A percentile compares a stretch with the other conserved stretches of the same genome.
These are phyloP conservation scores for Penicillium hordei DNA, from an alignment of 2,329 filamentous ascomycete species.

Conservation along the genomic window DNA sequence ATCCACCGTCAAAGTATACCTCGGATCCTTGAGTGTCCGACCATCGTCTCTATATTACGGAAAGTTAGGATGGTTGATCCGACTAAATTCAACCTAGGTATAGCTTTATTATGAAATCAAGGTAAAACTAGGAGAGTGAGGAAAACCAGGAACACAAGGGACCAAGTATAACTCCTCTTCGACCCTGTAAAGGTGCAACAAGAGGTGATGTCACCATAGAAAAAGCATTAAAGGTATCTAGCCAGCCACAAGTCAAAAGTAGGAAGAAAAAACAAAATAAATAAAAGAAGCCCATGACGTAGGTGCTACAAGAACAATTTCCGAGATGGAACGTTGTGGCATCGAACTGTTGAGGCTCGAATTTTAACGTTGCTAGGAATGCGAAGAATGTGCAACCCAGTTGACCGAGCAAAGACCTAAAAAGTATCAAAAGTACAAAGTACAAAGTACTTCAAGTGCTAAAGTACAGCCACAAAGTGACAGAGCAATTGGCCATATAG, in stretches of 20 bases:
- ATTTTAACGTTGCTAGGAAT: constrained; percentile 19
- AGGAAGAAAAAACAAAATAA: neutral
- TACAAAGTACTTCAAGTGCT: neutral
- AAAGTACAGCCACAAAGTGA: constrained; percentile 1
- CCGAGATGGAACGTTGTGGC: constrained; percentile 13
- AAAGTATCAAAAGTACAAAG: neutral
- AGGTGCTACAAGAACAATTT: constrained; percentile 8
- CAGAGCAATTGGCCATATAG: neutral
- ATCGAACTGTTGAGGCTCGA: constrained; percentile 9
- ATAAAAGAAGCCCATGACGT: neutral
- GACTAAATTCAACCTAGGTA: neutral
- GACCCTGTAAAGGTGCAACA: neutral
- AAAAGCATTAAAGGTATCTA: neutral
- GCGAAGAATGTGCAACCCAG: neutral
- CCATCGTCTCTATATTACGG: neutral
- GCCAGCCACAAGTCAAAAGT: neutral
- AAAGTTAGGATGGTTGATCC: neutral
- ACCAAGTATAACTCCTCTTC: neutral
- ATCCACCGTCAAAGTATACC: constrained; percentile 18
- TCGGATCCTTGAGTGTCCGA: neutral
- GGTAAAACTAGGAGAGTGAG: neutral
- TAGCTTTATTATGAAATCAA: neutral
- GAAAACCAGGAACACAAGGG: neutral
- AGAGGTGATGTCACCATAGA: neutral
- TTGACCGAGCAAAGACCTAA: neutral